Conservation (phyloP, 2,329 filamentous ascomycete species). For the Didymella exigua region DNA sequence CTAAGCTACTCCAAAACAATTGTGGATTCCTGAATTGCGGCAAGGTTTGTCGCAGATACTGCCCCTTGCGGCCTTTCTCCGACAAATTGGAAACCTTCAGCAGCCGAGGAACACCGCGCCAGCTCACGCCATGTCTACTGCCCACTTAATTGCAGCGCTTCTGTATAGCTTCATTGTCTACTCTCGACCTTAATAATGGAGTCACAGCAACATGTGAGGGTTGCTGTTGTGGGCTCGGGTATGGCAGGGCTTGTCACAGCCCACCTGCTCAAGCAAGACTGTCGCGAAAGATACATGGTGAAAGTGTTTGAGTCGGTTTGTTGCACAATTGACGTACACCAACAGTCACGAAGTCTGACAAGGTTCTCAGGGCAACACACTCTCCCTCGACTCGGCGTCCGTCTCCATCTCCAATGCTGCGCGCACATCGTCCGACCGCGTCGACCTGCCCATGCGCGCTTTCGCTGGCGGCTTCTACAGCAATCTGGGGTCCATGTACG, state of each 20-base stretch:
- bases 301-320: slow-evolving; percentile 55
- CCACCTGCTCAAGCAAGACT: slow-evolving; percentile 53
- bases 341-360: background rate
- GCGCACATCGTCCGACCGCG: slow-evolving; percentile 37
- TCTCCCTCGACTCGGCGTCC: slow-evolving; percentile 56
- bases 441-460: slow-evolving; percentile 60
- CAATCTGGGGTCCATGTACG: slow-evolving; percentile 63
- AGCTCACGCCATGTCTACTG: background rate
- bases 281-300: slow-evolving; percentile 49
- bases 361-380: slow-evolving; percentile 46
- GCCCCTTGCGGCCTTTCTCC: slow-evolving; percentile 10
- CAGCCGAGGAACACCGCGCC: slow-evolving; percentile 6
- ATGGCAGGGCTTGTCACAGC: slow-evolving; percentile 57
- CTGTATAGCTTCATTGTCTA: background rate
- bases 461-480: slow-evolving; percentile 61
- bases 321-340: background rate
- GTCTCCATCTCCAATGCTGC: slow-evolving; percentile 44
- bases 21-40: background rate
- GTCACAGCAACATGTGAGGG: slow-evolving; percentile 22
- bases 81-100: slow-evolving; percentile 2
- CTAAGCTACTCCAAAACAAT: background rate
- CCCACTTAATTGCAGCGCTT: background rate
- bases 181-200: slow-evolving; percentile 9
- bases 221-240: slow-evolving; percentile 57
- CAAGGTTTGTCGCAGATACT: slow-evolving; percentile 7